Base-by-base conservation (phyloP, 2,329 filamentous ascomycete species). In the Colletotrichum brevisporum region DNA sequence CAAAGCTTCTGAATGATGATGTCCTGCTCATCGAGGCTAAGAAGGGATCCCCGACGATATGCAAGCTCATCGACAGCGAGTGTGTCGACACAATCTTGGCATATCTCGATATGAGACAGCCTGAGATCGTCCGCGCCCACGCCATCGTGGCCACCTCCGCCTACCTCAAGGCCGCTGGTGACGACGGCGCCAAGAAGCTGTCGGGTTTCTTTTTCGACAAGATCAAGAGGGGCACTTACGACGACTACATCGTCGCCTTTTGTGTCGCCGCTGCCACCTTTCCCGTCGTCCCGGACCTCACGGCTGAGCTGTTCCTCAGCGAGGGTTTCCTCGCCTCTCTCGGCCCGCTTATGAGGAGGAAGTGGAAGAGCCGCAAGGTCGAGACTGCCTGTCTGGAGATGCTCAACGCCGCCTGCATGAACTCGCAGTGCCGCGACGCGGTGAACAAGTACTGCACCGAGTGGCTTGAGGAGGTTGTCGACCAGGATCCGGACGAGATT, bases 251-350 rank as follows among this genome's bases (percentile, higher is more conserved):
- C 63, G 86, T 96, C 57, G 95, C 95, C 6, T 98, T 98, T 78
- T 98, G 95, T 61, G 94, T 95, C n/a, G 94, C 94, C 6, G 90
- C 94, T 2, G 90, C 91, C 24, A 89, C 97, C 9, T 99, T 99
- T 77, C 95, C 96, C 1, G 88, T 99, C 60, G 90, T 93, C 2
- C 92, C 94, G 3, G 88, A 91, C 63, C 87, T 93, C 51, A 93
- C 91, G 2, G 87, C 93, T 3, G 86, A 90, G 68, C 85, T 98
- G 45, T 98, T 99, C 78, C 87, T 98, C 65, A 94, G 91, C 43
- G 94, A 97, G 73, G 94, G 94, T 3, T 98, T 99, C 75, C 84
- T 98, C 53, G 85, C 90, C 67, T 91, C 89, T 63, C 86, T 98
- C 6, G 91, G 92, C 16, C 89, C 92, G 15, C 84, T 97, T 62